Evolutionary conservation across 1,139 yeast species (phyloP).

Genomic region (Blastobotrys serpentis): DNA sequence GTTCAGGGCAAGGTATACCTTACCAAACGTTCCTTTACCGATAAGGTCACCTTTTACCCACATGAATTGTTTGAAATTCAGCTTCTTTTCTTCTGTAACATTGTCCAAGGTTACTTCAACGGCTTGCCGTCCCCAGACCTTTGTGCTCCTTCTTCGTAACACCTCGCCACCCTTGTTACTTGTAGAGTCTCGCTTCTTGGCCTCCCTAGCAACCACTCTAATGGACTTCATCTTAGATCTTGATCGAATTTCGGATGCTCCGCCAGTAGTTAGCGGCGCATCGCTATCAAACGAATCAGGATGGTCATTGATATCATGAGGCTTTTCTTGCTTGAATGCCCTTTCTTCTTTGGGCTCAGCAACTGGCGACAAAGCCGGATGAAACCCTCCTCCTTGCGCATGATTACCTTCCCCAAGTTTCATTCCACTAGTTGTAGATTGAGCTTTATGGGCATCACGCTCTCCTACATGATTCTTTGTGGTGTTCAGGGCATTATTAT

Average conservation of each 20-base stretch:
- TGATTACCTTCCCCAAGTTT: not conserved
- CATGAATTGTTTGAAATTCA: constrained; percentile 79
- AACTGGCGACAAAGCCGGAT: constrained; percentile 30
- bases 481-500: no score
- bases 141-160: constrained; percentile 76
- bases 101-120: constrained; percentile 77
- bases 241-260: constrained; percentile 12
- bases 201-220: constrained; percentile 90
- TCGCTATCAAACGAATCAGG: constrained; percentile 7
- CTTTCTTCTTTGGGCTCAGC: constrained; percentile 28
- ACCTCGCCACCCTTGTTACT: constrained; percentile 31
- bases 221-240: constrained; percentile 73
- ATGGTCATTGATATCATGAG: constrained; percentile 8
- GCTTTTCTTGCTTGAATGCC: not conserved
- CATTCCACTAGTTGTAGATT: no score
- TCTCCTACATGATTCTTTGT: no score
- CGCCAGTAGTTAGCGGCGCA: constrained; percentile 4
- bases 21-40: constrained; percentile 98
- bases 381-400: constrained; percentile 7
- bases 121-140: constrained; percentile 96
- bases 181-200: constrained; percentile 35
- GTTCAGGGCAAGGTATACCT: constrained; percentile 86
- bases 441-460: no score
- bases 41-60: constrained; percentile 98
- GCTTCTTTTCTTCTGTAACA: constrained; percentile 48